Conservation (phyloP, 345 rosid genomes). For the Angophora floribunda region DNA sequence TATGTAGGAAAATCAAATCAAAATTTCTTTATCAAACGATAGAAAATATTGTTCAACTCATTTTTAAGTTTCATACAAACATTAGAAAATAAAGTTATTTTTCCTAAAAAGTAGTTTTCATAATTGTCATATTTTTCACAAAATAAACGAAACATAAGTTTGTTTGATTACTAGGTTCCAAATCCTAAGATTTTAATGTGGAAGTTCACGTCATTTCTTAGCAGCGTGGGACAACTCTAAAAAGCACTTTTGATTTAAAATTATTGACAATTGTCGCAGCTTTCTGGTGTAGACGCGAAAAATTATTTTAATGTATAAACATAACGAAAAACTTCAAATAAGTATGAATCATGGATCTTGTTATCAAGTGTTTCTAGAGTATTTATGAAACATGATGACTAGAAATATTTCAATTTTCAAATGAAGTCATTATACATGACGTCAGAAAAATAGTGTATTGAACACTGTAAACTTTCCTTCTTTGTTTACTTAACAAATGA, state of each 20-base stretch:
- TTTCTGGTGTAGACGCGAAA: neutral
- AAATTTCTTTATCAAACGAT: neutral
- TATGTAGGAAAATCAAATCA: neutral
- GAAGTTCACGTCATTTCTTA: neutral
- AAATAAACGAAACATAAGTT: neutral
- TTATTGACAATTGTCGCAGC: neutral
- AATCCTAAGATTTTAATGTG: neutral
- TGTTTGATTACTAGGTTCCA: neutral
- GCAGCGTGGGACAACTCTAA: neutral
- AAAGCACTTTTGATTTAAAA: neutral
- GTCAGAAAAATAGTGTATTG: neutral
- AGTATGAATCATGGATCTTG: neutral
- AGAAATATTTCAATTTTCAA: neutral
- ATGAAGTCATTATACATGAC: neutral
- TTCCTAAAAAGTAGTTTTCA: neutral
- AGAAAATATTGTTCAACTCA: neutral
- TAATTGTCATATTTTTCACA: neutral
- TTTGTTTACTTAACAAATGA: neutral
- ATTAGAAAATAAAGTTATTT: too few relatives aligned
- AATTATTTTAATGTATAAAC: neutral
- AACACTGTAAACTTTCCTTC: neutral
- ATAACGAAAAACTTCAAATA: too few relatives aligned
- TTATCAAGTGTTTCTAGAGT: neutral
- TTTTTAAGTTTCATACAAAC: too few relatives aligned
- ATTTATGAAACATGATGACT: neutral